Evolutionary conservation across 495 filamentous ascomycete species (phyloP), one percentile per base, ranked within the genome.

Genomic region (Tuber calosporum): DNA sequence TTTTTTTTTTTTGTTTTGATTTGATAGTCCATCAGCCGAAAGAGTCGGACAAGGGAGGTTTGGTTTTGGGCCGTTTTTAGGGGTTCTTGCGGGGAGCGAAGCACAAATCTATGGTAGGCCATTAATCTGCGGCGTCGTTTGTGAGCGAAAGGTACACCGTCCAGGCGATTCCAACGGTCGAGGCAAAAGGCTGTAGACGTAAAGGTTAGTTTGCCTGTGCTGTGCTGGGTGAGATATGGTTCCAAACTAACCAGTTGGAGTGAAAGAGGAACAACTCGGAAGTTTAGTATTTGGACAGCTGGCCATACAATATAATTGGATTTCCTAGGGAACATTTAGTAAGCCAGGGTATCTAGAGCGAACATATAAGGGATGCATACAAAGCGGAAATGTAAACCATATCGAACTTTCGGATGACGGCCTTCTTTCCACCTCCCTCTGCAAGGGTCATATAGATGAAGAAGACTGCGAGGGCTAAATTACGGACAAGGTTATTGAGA

Each of bases 371-470:
- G 37, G n/a, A 15, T n/a, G 41, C 76, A 45, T 77, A 97, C 77
- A 99, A 85, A 22, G 94, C 92, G 37, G 95, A 93, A 77, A 96
- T 79, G 82, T 97, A 99, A 78, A 97, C 94, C 80, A 97, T 92
- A 78, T 91, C 88, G 80, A 99, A 90, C 84, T 99, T 99, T 73
- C 91, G 86, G 58, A 85, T 84, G 40, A 99, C 87, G 4, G 90
- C 93, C 76, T 91, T 86, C 81, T 86, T 87, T 34, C 93, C 93
- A 45, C 96, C 95, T 39, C 96, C 96, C 83, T 99, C 96, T 19
- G 96, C 92, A 43, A 98, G 82, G 0, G 95, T 97, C 94, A 99
- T 97, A 83, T 90, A 95, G 0, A 91, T 92, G 83, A 99, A 99
- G 86, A 99, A 99, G 81, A 85, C 86, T 4, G 87, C 92, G 72